Percentiles rank a stretch among this genome's conserved stretches.
Conservation (phyloP, 2,329 filamentous ascomycete genomes). For the Fusarium heterosporum region DNA sequence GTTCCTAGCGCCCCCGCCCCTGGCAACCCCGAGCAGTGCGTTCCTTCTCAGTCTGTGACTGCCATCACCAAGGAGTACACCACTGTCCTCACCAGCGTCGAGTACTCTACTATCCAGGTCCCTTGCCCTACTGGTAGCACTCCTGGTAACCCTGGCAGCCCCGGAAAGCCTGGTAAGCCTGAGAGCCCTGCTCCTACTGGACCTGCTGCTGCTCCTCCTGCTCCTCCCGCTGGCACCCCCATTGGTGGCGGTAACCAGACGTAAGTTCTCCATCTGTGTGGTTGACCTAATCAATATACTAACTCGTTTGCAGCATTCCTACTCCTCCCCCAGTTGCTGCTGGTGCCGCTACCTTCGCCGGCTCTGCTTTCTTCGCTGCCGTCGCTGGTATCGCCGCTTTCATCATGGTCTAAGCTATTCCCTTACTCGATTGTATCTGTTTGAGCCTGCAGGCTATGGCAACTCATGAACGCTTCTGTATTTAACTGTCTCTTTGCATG, state of each 20-base stretch:
- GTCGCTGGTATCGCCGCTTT: conserved; percentile 66
- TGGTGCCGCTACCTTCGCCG: conserved; percentile 65
- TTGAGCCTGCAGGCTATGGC: conserved; percentile 57
- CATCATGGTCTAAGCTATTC: conserved; percentile 64
- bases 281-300: conserved; percentile 30
- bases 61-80: conserved; percentile 68
- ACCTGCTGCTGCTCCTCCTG: conserved; percentile 47
- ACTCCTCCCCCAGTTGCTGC: conserved; percentile 58
- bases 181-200: conserved; percentile 18
- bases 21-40: conserved; percentile 27
- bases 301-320: conserved; percentile 17
- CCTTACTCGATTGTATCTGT: conserved; percentile 51
- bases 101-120: conserved; percentile 58
- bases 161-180: conserved; percentile 17
- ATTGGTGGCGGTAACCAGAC: conserved; percentile 49
- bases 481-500: conserved; percentile 51
- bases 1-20: conserved; percentile 11
- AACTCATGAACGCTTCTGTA: conserved; percentile 52
- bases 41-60: conserved; percentile 56
- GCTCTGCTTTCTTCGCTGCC: conserved; percentile 66
- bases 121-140: conserved; percentile 41
- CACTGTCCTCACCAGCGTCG: conserved; percentile 66
- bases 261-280: conserved; percentile 42
- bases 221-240: conserved; percentile 45
- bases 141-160: conserved; percentile 17